Percentiles rank a stretch among this genome's conserved stretches.
These are phyloP conservation scores for Fusarium penzigii DNA, from an alignment of 2,329 filamentous ascomycete species.

Conservation along the genomic window DNA sequence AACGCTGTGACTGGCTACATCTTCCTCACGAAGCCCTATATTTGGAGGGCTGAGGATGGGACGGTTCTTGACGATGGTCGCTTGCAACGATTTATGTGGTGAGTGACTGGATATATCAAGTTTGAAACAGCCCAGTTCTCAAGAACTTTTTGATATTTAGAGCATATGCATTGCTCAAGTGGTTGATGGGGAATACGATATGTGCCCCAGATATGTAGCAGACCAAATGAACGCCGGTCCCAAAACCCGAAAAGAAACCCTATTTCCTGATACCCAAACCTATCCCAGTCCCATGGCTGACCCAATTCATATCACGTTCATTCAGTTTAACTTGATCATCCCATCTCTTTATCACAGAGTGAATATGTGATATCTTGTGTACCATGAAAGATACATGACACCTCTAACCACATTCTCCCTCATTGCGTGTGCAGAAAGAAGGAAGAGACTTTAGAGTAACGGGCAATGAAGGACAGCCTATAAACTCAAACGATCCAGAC, in stretches of 20 bases:
- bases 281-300: not conserved
- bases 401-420: not conserved
- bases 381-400: slow-evolving; percentile 4
- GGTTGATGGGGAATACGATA: not conserved
- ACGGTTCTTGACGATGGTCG: slow-evolving; percentile 54
- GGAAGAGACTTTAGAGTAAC: not conserved
- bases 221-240: slow-evolving; percentile 19
- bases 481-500: slow-evolving; percentile 73
- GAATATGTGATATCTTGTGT: slow-evolving; percentile 12
- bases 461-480: slow-evolving; percentile 42
- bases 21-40: slow-evolving; percentile 68
- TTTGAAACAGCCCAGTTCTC: not conserved
- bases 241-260: slow-evolving; percentile 3
- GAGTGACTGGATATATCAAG: not conserved
- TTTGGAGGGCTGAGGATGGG: slow-evolving; percentile 60
- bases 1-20: slow-evolving; percentile 69
- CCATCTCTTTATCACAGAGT: not conserved
- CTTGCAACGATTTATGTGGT: slow-evolving; percentile 84
- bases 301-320: slow-evolving; percentile 10
- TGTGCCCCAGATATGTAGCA: slow-evolving; percentile 7
- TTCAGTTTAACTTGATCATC: not conserved
- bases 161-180: slow-evolving; percentile 18
- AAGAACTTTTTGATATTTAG: not conserved
- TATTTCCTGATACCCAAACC: not conserved
- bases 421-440: slow-evolving; percentile 1